Percentiles rank a stretch among this genome's conserved stretches.
phyloP scores from a whole-genome alignment of 495 filamentous ascomycete species.

The Neurospora africana region DNA sequence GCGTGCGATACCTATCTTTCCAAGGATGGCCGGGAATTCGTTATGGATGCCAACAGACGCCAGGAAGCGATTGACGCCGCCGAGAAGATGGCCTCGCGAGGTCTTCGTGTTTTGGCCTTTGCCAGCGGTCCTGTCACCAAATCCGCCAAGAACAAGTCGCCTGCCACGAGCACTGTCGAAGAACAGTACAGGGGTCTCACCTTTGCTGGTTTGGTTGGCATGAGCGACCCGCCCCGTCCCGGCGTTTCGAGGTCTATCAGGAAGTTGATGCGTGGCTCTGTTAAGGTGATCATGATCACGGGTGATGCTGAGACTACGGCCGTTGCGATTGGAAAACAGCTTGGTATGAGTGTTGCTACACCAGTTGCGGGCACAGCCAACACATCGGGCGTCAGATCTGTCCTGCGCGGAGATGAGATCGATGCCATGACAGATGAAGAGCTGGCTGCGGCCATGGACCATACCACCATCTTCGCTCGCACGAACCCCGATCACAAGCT shows the following conservation, averaged over 20 bases:
- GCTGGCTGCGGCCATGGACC: slow-evolving; percentile 68
- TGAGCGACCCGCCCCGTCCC: slow-evolving; percentile 89
- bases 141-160: slow-evolving; percentile 29
- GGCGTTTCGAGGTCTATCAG: slow-evolving; percentile 84
- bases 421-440: slow-evolving; percentile 81
- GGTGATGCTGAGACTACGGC: slow-evolving; percentile 93
- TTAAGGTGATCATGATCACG: slow-evolving; percentile 98
- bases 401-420: slow-evolving; percentile 80
- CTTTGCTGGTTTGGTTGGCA: slow-evolving; percentile 88
- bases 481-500: slow-evolving; percentile 96
- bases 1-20: slow-evolving; percentile 87
- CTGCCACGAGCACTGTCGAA: slow-evolving; percentile 44
- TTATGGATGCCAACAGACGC: slow-evolving; percentile 68
- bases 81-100: slow-evolving; percentile 81
- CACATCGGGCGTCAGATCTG: slow-evolving; percentile 49
- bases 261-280: slow-evolving; percentile 82
- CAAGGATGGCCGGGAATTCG: slow-evolving; percentile 74
- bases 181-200: slow-evolving; percentile 70
- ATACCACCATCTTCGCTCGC: slow-evolving; percentile 87
- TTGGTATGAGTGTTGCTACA: slow-evolving; percentile 69
- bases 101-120: slow-evolving; percentile 85
- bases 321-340: slow-evolving; percentile 79
- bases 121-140: slow-evolving; percentile 58
- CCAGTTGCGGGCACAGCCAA: slow-evolving; percentile 33
- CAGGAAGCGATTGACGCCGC: slow-evolving; percentile 70